Evolutionary conservation across 2,329 filamentous ascomycete species (phyloP).

Genomic region (Aspergillus vadensis): DNA sequence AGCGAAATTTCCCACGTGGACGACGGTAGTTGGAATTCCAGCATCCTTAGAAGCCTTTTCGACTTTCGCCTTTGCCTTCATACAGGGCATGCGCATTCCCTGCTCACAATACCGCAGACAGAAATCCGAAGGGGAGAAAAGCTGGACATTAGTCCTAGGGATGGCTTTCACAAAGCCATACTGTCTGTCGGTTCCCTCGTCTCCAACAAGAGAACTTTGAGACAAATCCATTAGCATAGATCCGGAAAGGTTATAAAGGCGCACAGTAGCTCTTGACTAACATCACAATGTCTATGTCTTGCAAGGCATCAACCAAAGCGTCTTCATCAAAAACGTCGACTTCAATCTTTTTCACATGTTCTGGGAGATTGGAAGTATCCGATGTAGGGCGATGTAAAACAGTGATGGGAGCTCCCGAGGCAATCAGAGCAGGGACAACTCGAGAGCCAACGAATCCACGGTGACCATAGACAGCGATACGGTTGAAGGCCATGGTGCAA

Average conservation of each 20-base stretch:
- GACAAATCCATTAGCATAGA: background rate
- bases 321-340: slow-evolving; percentile 20
- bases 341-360: slow-evolving; percentile 9
- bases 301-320: slow-evolving; percentile 9
- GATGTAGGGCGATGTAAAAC: slow-evolving; percentile 22
- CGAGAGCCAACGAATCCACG: slow-evolving; percentile 21
- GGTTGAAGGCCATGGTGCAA: slow-evolving; percentile 23
- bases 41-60: slow-evolving; percentile 17
- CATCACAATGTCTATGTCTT: slow-evolving; percentile 26
- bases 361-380: slow-evolving; percentile 12
- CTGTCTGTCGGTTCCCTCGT: slow-evolving; percentile 15
- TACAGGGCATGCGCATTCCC: slow-evolving; percentile 14
- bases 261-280: slow-evolving; percentile 6
- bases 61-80: slow-evolving; percentile 15
- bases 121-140: slow-evolving; percentile 23
- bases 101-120: slow-evolving; percentile 15
- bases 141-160: slow-evolving; percentile 19
- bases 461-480: slow-evolving; percentile 24
- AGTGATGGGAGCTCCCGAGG: slow-evolving; percentile 18
- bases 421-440: slow-evolving; percentile 16
- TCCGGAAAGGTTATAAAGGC: background rate
- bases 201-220: slow-evolving; percentile 23
- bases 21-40: slow-evolving; percentile 19
- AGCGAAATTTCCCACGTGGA: slow-evolving; percentile 20
- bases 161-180: slow-evolving; percentile 21